A percentile compares a stretch with the other conserved stretches of the same genome.
These are phyloP conservation scores for Wickerhamomyces sp. DNA, from an alignment of 1,139 yeast genomes.

Conservation along the genomic window DNA sequence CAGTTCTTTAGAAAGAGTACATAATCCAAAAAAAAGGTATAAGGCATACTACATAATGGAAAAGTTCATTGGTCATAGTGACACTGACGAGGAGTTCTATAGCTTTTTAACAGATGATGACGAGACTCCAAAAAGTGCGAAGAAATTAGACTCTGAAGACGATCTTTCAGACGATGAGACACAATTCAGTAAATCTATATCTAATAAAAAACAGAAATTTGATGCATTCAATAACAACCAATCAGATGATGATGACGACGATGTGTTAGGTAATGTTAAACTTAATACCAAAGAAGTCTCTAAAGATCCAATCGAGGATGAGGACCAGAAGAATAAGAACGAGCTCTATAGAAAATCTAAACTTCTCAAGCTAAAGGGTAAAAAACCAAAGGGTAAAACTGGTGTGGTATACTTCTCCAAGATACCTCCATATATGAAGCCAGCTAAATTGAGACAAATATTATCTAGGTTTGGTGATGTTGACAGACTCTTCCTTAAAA, in stretches of 20 bases:
- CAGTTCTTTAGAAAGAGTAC: neutral
- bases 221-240: slow-evolving; percentile 18
- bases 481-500: slow-evolving; percentile 80
- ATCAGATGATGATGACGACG: slow-evolving; percentile 13
- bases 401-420: slow-evolving; percentile 90
- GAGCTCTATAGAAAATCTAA: slow-evolving; percentile 35
- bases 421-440: slow-evolving; percentile 97
- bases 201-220: slow-evolving; percentile 9
- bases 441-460: slow-evolving; percentile 80
- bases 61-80: slow-evolving; percentile 12
- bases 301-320: slow-evolving; percentile 6
- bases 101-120: neutral
- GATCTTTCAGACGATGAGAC: slow-evolving; percentile 7
- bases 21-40: too few species aligned
- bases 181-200: slow-evolving; percentile 1
- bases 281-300: slow-evolving; percentile 5
- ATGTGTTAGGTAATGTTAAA: slow-evolving; percentile 13
- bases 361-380: slow-evolving; percentile 53
- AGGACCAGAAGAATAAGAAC: slow-evolving; percentile 21
- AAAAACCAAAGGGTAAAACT: slow-evolving; percentile 57
- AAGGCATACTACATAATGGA: too few species aligned
- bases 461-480: slow-evolving; percentile 78
- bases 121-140: neutral
- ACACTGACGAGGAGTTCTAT: slow-evolving; percentile 20
- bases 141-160: slow-evolving; percentile 6